These are phyloP conservation scores for Inga laurina DNA, from an alignment of 306 rosid species.

Conservation along the genomic window DNA sequence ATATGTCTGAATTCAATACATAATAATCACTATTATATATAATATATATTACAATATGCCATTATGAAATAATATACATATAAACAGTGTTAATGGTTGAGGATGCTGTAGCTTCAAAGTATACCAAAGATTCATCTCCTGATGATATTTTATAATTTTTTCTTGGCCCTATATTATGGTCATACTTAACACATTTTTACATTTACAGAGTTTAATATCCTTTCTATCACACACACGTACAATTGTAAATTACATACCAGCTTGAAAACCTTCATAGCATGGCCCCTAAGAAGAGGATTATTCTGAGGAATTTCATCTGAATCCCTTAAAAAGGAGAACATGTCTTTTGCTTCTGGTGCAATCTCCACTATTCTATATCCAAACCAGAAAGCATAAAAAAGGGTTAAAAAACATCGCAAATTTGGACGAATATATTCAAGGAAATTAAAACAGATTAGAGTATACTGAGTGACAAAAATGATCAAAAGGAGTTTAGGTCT, in stretches of 20 bases:
- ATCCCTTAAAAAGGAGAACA: constrained; percentile 1
- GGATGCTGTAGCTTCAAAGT: too few relatives aligned
- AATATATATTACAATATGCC: background rate
- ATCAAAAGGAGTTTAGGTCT: background rate
- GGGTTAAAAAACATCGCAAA: background rate
- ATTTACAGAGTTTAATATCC: background rate
- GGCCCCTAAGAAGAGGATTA: background rate
- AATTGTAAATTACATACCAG: background rate
- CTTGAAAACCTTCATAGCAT: background rate
- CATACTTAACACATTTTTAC: background rate
- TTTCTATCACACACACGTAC: background rate
- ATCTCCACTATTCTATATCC: background rate
- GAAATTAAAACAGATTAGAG: background rate
- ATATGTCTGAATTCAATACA: background rate
- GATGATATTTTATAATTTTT: too few relatives aligned
- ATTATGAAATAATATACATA: background rate
- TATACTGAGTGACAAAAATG: background rate
- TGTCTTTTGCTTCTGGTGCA: background rate
- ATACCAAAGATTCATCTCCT: too few relatives aligned
- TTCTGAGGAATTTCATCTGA: background rate
- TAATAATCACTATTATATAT: background rate
- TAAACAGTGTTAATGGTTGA: too few relatives aligned
- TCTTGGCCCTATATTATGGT: background rate
- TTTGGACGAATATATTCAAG: background rate
- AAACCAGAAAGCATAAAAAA: background rate